Base-by-base conservation (phyloP, 257 asterid genomes). In the Rehmannia glutinosa region DNA sequence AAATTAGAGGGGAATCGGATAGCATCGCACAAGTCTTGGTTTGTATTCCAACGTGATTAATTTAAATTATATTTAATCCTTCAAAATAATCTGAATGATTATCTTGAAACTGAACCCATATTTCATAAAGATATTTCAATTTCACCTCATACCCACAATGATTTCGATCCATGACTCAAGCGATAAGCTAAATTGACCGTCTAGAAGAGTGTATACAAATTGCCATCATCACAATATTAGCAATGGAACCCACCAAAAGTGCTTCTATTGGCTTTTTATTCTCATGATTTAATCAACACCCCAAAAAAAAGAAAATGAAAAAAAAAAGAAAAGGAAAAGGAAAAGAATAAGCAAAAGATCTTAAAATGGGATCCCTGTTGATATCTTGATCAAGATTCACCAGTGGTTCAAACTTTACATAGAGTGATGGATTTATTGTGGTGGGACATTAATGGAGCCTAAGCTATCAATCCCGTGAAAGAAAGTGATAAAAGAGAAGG, bases 321-420 rank as follows among this genome's bases (percentile, higher is more conserved):
- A 12, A n/a, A 36, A 41, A 23, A 25, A 1, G 4, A 15, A 56
- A 13, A 17, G 28, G 17, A 33, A 21, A 12, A 1, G 52, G 32
- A 71, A 54, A 46, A 16, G 10, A 3, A 53, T 30, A 10, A 25
- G 39, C 15, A 9, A 56, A n/a, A 54, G 24, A 45, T 32, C 62
- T 27, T n/a, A n/a, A 49, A 49, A 32, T 57, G 73, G 56, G 66
- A 59, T 57, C 71, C 62, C 27, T 64, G 47, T 70, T 66, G 66
- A 71, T 41, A 53, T 43, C 73, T 57, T 50, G 35, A 52, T 33
- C 42, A 63, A 16, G 36, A 58, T 46, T 51, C 33, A 57, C 6
- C 25, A 61, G 82, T 82, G 64, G 81, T 68, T 82, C 79, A 70
- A 73, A 59, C 69, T 64, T 62, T 74, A 70, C 66, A 72, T 68